These are phyloP conservation scores for Monilinia laxa DNA, from an alignment of 2,329 filamentous ascomycete genomes.

Conservation along the genomic window DNA sequence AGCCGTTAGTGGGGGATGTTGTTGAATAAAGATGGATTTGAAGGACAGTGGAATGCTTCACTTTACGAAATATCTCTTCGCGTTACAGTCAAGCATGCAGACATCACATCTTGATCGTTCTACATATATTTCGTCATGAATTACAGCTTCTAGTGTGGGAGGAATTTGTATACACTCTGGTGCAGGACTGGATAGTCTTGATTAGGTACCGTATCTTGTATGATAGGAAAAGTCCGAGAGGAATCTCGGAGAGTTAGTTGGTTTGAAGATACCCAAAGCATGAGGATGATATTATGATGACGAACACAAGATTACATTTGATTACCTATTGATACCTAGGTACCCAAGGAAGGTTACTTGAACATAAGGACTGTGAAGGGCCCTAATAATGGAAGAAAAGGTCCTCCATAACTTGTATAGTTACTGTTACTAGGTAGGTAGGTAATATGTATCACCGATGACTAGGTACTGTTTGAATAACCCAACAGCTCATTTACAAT, in stretches of 20 bases:
- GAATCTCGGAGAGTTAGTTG: neutral
- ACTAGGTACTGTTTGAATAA: no score
- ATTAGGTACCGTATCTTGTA: conserved; percentile 1
- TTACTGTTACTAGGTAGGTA: no score
- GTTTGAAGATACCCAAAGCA: conserved; percentile 14
- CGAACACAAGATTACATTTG: conserved; percentile 2
- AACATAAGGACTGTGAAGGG: no score
- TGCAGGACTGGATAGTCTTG: conserved; percentile 15
- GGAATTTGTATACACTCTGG: conserved; percentile 16
- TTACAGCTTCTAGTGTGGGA: neutral
- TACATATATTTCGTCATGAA: neutral
- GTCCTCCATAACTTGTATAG: no score
- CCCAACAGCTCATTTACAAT: no score
- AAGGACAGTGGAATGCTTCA: neutral
- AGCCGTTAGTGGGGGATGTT: conserved; percentile 36
- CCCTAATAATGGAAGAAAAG: no score
- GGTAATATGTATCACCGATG: no score
- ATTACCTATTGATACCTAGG: neutral
- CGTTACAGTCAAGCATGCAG: neutral
- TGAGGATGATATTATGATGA: conserved; percentile 12
- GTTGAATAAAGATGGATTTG: conserved; percentile 20
- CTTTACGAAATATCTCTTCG: neutral
- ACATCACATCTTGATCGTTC: neutral
- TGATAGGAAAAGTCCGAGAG: conserved; percentile 15
- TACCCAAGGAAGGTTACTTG: no score